Evolutionary conservation across 495 filamentous ascomycete genomes (phyloP).

Genomic region (Penicillium daleae): DNA sequence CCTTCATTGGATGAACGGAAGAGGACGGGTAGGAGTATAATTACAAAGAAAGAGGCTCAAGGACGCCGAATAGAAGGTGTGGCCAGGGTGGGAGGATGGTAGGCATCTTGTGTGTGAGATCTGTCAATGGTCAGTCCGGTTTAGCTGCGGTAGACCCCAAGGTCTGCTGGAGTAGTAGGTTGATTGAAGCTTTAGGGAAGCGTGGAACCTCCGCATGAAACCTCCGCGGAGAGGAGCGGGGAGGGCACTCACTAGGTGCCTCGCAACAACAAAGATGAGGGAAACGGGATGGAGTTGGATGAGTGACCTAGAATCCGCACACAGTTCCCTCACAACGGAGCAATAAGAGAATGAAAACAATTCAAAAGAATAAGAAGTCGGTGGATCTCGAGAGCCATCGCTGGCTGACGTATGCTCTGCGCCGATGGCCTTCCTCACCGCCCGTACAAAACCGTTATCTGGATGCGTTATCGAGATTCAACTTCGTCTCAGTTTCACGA

Average conservation of each 20-base stretch:
- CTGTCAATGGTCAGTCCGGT: slow-evolving; percentile 7
- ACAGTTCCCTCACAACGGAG: background rate
- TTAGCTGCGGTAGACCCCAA: background rate
- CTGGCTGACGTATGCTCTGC: slow-evolving; percentile 22
- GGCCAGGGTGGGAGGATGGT: slow-evolving; percentile 50
- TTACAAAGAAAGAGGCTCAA: slow-evolving; percentile 73
- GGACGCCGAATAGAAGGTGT: slow-evolving; percentile 49
- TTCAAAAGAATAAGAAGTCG: background rate
- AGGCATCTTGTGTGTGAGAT: slow-evolving; percentile 28
- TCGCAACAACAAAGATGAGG: background rate
- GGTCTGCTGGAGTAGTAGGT: background rate
- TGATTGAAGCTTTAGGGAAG: background rate
- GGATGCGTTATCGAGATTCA: slow-evolving; percentile 21
- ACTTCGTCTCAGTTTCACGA: slow-evolving; percentile 1
- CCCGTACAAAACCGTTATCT: slow-evolving; percentile 18
- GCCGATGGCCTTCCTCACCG: slow-evolving; percentile 12
- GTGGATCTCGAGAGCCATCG: slow-evolving; percentile 9
- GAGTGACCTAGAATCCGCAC: background rate
- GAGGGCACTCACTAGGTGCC: background rate
- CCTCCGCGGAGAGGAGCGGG: background rate
- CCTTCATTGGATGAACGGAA: slow-evolving; percentile 9
- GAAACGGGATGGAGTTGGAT: background rate
- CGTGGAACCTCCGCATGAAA: background rate
- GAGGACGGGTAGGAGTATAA: slow-evolving; percentile 23
- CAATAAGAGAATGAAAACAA: background rate